Percentiles rank a stretch among this genome's conserved stretches.
These are phyloP conservation scores for Chaetomiaceae sp. DNA, from an alignment of 2,329 filamentous ascomycete genomes.

Conservation along the genomic window DNA sequence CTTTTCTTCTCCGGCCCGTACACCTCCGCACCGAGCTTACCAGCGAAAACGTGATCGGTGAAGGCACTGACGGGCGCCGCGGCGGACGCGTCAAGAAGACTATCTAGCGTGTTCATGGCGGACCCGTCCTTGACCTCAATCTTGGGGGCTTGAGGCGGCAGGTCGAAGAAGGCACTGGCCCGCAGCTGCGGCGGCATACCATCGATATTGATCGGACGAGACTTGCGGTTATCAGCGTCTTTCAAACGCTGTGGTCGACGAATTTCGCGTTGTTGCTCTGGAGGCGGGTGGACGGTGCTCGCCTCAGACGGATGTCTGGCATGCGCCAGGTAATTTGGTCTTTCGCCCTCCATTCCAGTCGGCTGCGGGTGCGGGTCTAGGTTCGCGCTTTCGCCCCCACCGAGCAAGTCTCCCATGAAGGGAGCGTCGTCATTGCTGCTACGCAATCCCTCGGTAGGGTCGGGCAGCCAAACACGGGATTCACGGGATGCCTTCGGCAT, in stretches of 20 bases:
- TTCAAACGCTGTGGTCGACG: slow-evolving; percentile 30
- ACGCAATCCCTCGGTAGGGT: slow-evolving; percentile 38
- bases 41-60: slow-evolving; percentile 80
- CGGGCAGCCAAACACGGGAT: slow-evolving; percentile 44
- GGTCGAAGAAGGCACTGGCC: slow-evolving; percentile 87
- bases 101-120: slow-evolving; percentile 83
- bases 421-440: slow-evolving; percentile 16
- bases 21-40: slow-evolving; percentile 68
- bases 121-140: slow-evolving; percentile 69
- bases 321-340: slow-evolving; percentile 13
- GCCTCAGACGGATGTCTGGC: slow-evolving; percentile 26
- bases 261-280: slow-evolving; percentile 25
- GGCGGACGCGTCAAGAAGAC: slow-evolving; percentile 84
- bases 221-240: slow-evolving; percentile 37
- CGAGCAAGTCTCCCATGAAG: slow-evolving; percentile 20
- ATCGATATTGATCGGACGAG: slow-evolving; percentile 39
- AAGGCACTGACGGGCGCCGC: slow-evolving; percentile 86
- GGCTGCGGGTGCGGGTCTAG: not conserved
- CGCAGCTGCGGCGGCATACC: slow-evolving; percentile 76
- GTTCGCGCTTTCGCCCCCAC: not conserved
- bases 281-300: slow-evolving; percentile 21
- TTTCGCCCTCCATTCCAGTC: slow-evolving; percentile 7
- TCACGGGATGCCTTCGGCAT: slow-evolving; percentile 44
- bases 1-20: slow-evolving; percentile 60
- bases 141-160: slow-evolving; percentile 49